Percentiles rank a stretch among this genome's conserved stretches.
These are phyloP conservation scores for Colletotrichum sp. DNA, from an alignment of 2,329 filamentous ascomycete species.

Conservation along the genomic window DNA sequence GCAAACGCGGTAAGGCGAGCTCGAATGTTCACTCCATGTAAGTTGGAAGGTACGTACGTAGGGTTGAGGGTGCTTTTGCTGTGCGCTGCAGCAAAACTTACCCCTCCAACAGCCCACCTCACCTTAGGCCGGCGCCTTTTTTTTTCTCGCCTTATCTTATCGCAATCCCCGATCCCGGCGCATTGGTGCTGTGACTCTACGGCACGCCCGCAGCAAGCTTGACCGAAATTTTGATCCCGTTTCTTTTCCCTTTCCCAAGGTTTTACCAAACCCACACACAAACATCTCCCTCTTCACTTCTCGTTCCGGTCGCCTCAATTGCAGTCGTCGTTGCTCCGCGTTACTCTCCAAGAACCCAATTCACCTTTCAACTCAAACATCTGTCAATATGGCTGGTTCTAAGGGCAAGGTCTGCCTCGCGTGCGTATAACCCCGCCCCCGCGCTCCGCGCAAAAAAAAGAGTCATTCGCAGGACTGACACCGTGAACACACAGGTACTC, in stretches of 20 bases:
- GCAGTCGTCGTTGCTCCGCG: background rate
- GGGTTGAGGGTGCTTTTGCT: background rate
- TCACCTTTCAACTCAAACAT: background rate
- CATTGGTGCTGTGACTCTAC: background rate
- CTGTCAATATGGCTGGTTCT: background rate
- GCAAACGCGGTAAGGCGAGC: background rate
- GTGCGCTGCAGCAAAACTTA: background rate
- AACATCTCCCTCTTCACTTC: background rate
- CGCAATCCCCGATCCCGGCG: background rate
- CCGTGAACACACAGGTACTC: background rate
- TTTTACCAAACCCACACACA: background rate
- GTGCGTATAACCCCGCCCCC: background rate
- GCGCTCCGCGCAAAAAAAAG: background rate
- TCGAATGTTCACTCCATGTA: background rate
- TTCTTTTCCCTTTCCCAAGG: background rate
- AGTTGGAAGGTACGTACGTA: background rate
- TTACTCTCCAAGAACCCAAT: background rate
- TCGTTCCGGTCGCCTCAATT: background rate
- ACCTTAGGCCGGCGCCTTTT: background rate
- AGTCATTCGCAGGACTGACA: background rate
- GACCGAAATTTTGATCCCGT: background rate
- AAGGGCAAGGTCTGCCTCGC: slow-evolving; percentile 12
- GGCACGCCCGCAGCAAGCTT: background rate
- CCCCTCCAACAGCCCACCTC: background rate
- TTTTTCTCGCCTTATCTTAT: background rate